These are phyloP conservation scores for Cryptococcus amylolentus DNA, from an alignment of 1,284 basidiomycete genomes.

Conservation along the genomic window DNA sequence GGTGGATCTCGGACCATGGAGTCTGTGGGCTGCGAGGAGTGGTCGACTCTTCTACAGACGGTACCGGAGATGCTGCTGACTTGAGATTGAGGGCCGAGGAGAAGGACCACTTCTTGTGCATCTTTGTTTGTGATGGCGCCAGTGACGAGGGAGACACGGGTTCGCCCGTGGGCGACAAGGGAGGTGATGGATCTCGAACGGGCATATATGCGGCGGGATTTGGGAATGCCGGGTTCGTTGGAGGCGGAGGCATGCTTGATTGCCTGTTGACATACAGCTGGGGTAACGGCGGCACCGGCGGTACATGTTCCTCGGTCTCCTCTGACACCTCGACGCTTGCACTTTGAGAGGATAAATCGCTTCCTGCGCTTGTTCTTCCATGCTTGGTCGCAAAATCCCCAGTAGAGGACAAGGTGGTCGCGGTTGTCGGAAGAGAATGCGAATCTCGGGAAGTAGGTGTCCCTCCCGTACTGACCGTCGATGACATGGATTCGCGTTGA, in stretches of 20 bases:
- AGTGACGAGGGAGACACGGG: slow-evolving; percentile 1
- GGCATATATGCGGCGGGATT: neutral
- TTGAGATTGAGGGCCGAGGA: slow-evolving; percentile 82
- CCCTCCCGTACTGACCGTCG: slow-evolving; percentile 68
- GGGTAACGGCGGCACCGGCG: slow-evolving; percentile 93
- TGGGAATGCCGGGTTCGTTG: neutral
- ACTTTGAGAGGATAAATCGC: slow-evolving; percentile 63
- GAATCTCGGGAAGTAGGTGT: slow-evolving; percentile 43
- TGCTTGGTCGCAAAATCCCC: slow-evolving; percentile 46
- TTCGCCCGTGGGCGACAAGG: slow-evolving; percentile 5
- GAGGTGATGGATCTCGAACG: slow-evolving; percentile 3
- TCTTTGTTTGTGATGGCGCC: slow-evolving; percentile 13
- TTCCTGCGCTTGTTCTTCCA: slow-evolving; percentile 62
- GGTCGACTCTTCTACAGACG: slow-evolving; percentile 10
- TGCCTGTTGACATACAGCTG: slow-evolving; percentile 67
- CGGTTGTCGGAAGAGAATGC: slow-evolving; percentile 58
- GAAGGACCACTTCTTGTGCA: slow-evolving; percentile 94
- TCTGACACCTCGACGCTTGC: slow-evolving; percentile 29
- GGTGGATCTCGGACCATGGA: slow-evolving; percentile 32
- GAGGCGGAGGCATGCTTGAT: neutral
- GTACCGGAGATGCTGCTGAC: slow-evolving; percentile 29
- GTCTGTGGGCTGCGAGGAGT: slow-evolving; percentile 23
- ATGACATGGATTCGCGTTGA: slow-evolving; percentile 87
- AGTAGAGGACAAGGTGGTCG: slow-evolving; percentile 58
- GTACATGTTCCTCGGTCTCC: slow-evolving; percentile 62